A percentile compares a stretch with the other conserved stretches of the same genome.
phyloP scores from a whole-genome alignment of 23 red algal genomes.

The Gracilariopsis chorda region DNA sequence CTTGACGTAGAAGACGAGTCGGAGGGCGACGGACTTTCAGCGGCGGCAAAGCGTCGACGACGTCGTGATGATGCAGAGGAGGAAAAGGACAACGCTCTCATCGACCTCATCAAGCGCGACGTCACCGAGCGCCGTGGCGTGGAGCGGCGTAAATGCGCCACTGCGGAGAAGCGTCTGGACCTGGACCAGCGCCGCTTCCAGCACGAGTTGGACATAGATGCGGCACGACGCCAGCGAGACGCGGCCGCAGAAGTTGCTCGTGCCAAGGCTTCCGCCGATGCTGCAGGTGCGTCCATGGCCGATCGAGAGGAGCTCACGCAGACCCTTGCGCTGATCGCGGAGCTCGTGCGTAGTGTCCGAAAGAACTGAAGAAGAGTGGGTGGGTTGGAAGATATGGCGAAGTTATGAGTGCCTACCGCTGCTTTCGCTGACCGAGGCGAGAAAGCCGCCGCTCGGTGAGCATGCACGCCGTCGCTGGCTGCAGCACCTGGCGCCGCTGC shows the following conservation, averaged over 20 bases:
- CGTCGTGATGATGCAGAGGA: not conserved
- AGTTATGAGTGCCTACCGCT: not conserved
- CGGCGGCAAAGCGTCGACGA: not conserved
- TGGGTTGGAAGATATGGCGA: not conserved
- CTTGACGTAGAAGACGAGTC: not conserved
- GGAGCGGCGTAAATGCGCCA: no score
- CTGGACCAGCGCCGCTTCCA: no score
- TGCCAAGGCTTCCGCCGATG: no score
- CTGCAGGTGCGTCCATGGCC: not conserved
- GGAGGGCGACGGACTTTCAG: not conserved
- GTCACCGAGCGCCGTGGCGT: not conserved
- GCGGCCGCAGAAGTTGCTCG: no score
- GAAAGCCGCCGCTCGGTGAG: no score
- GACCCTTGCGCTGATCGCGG: not conserved
- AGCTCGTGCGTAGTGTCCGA: not conserved
- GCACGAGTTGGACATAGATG: no score
- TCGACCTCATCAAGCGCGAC: not conserved
- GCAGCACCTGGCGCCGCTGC: no score
- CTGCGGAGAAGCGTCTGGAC: no score
- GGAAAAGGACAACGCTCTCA: not conserved
- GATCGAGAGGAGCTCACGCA: not conserved
- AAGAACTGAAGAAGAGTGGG: not conserved
- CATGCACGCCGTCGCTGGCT: no score
- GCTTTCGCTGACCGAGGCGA: no score
- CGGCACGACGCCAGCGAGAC: no score